phyloP scores from a whole-genome alignment of 2,329 filamentous ascomycete genomes.

The Cadophora sp. region DNA sequence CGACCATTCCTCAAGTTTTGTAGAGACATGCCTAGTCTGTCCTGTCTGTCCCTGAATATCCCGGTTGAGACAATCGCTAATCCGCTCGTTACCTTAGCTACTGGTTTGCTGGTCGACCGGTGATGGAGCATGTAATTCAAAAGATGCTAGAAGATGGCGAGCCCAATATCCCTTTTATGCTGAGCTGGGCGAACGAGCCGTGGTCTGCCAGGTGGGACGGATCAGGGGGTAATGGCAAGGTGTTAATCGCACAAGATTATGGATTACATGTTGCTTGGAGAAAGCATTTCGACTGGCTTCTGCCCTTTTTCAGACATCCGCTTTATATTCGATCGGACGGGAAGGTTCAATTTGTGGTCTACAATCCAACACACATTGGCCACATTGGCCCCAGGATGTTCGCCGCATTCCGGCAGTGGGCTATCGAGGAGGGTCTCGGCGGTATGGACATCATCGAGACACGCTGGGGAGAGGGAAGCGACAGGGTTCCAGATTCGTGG shows the following conservation, averaged over 20 bases:
- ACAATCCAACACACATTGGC: slow-evolving; percentile 23
- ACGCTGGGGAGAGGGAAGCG: slow-evolving; percentile 20
- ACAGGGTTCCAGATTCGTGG: slow-evolving; percentile 14
- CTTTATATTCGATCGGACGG: slow-evolving; percentile 27
- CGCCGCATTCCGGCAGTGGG: slow-evolving; percentile 23
- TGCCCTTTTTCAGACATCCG: slow-evolving; percentile 25
- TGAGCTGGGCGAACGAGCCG: slow-evolving; percentile 29
- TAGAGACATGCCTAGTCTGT: not conserved
- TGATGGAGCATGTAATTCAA: slow-evolving; percentile 26
- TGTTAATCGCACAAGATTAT: slow-evolving; percentile 24
- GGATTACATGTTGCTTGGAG: slow-evolving; percentile 20
- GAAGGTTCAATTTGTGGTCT: slow-evolving; percentile 22
- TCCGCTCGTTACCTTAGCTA: not conserved
- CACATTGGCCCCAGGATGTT: slow-evolving; percentile 22
- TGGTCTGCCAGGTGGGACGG: slow-evolving; percentile 28
- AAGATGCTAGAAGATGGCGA: slow-evolving; percentile 29
- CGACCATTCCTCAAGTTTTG: not conserved
- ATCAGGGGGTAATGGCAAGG: not conserved
- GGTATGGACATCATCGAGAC: slow-evolving; percentile 28
- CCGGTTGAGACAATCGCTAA: not conserved
- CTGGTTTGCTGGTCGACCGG: slow-evolving; percentile 25
- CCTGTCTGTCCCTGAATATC: not conserved
- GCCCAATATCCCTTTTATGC: slow-evolving; percentile 26
- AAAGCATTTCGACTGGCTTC: slow-evolving; percentile 27
- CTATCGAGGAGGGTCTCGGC: slow-evolving; percentile 23